Base-by-base conservation (phyloP, 2,329 filamentous ascomycete genomes). In the Cladophialophora psammophila region DNA sequence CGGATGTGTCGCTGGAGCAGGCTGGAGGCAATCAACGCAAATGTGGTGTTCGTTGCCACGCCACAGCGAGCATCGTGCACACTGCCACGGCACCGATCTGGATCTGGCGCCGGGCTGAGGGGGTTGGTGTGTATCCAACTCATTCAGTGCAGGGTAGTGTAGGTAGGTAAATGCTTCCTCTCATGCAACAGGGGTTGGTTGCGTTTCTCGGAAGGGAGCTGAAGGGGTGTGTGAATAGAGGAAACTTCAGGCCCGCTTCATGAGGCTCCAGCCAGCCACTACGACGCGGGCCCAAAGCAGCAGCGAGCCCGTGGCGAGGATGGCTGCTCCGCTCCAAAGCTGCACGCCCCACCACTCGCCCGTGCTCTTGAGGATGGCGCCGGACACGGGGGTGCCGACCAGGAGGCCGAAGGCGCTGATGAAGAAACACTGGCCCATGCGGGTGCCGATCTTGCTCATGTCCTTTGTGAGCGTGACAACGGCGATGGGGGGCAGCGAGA, bases 381-480 rank as follows among this genome's bases (percentile, higher is more conserved):
- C 86, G 2, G 83, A 83, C 62, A 87, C 86, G 0, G 86, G 86
- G 3, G 85, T 86, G 2, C 86, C 86, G 7, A 86, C 79, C 66
- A 88, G 70, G 58, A 87, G 67, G 0, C 85, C 86, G 8, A 87
- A 75, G 0, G 81, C 80, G 2, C 80, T 79, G 45, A 82, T 74
- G 1, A 80, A 80, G 70, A 88, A 88, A 0, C 80, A 81, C 75
- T 85, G 84, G 15, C 85, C 86, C 69, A 86, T 80, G 55, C 86
- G 84, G 0, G 87, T 86, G 1, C 87, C 87, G 20, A 88, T 79
- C 52, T 86, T 79, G 26, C 82, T 79, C 6, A 85, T 78, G 67
- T 88, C 81, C 36, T 79, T 79, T 36, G 78, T 81, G 68, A 82
- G 73, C n/a, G 72, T 75, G 48, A 77, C 76, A 74, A 81, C 76